A percentile compares a stretch with the other conserved stretches of the same genome.
Evolutionary conservation across 192 early-diverging fungal genomes (phyloP).

Genomic region (Rhizophagus sp.): DNA sequence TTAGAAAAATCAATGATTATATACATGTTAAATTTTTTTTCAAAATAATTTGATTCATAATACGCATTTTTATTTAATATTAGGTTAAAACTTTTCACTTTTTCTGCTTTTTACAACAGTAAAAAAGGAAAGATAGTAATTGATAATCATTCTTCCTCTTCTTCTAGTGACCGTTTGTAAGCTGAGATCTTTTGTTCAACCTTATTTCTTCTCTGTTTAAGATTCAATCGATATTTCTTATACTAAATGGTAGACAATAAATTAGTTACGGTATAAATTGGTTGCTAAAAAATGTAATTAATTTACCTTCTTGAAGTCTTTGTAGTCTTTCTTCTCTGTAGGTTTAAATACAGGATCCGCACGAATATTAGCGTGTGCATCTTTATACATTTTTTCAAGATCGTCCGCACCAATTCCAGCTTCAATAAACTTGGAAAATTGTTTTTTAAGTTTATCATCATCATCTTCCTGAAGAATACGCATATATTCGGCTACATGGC

Average conservation of each 20-base stretch:
- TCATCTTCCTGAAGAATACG: slow-evolving; percentile 97
- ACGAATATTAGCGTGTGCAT: slow-evolving; percentile 93
- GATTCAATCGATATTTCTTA: slow-evolving; percentile 70
- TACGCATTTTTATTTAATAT: no score
- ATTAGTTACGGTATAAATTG: not conserved
- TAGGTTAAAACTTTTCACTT: no score
- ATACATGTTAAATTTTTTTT: no score
- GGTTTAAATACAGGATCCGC: slow-evolving; percentile 77
- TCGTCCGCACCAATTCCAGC: slow-evolving; percentile 83
- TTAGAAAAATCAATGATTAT: no score
- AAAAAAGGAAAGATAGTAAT: not conserved
- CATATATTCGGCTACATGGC: slow-evolving; percentile 99
- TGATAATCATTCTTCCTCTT: slow-evolving; percentile 38
- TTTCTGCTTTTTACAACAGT: no score
- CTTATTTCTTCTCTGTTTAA: slow-evolving; percentile 89
- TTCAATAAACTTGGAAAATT: slow-evolving; percentile 93
- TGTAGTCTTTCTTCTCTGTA: slow-evolving; percentile 70
- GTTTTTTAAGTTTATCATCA: slow-evolving; percentile 95
- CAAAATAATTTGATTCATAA: no score
- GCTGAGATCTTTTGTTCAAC: slow-evolving; percentile 89
- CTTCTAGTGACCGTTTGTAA: slow-evolving; percentile 56
- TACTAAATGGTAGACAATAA: slow-evolving; percentile 26
- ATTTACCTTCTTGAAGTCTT: slow-evolving; percentile 71
- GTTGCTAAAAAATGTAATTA: slow-evolving; percentile 12
- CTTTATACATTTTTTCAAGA: slow-evolving; percentile 93